Evolutionary conservation across 768 basidiomycete species (phyloP).

Genomic region (Boletus huronensis): DNA sequence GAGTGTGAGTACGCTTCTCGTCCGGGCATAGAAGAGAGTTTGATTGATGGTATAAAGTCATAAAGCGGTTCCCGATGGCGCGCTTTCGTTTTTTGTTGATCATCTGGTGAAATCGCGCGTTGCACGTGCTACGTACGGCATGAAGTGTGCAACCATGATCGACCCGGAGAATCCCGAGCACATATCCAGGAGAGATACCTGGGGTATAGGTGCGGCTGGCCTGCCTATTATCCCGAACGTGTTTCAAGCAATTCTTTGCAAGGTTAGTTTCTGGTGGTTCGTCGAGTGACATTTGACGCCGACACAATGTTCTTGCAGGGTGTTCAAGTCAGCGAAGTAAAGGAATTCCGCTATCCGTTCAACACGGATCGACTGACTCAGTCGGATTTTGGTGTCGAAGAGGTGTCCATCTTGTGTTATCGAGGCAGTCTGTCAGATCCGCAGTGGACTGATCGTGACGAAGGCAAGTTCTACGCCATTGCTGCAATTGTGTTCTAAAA

Average conservation of each 20-base stretch:
- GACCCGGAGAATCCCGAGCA: slow-evolving; percentile 8
- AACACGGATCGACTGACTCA: background rate
- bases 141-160: slow-evolving; percentile 36
- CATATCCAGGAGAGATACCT: slow-evolving; percentile 2
- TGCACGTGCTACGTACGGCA: slow-evolving; percentile 48
- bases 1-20: slow-evolving; percentile 37
- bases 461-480: background rate
- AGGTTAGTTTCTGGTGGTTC: background rate
- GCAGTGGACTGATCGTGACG: slow-evolving; percentile 7
- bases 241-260: slow-evolving; percentile 8
- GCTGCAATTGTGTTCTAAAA: background rate
- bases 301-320: slow-evolving; percentile 1
- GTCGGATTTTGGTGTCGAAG: background rate
- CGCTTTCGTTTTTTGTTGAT: slow-evolving; percentile 37
- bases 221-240: background rate
- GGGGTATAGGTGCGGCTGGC: slow-evolving; percentile 1
- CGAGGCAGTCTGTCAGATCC: slow-evolving; percentile 8
- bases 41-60: slow-evolving; percentile 7
- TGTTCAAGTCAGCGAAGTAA: slow-evolving; percentile 2
- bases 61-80: slow-evolving; percentile 52
- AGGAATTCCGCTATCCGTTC: slow-evolving; percentile 16
- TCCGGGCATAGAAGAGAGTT: background rate
- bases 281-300: background rate
- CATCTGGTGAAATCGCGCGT: slow-evolving; percentile 43
- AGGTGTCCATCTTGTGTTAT: slow-evolving; percentile 8